A percentile compares a stretch with the other conserved stretches of the same genome.
phyloP scores from a whole-genome alignment of 2,329 filamentous ascomycete genomes.

The Alternaria triticina region DNA sequence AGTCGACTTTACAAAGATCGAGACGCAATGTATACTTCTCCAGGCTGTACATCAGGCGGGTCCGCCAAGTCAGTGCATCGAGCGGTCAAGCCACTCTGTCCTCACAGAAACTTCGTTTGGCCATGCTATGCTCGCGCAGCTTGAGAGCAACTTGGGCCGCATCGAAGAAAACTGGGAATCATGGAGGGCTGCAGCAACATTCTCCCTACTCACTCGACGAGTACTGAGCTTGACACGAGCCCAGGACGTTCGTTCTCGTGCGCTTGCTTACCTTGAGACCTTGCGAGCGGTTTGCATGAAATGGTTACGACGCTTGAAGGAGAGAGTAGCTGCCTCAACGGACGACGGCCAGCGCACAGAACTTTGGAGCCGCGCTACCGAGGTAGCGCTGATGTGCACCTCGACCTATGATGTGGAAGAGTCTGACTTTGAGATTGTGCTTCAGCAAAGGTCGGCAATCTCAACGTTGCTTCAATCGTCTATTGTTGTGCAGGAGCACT shows the following conservation, averaged over 20 bases:
- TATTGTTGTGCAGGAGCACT: conserved; percentile 29
- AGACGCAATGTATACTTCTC: conserved; percentile 56
- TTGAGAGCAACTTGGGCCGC: conserved; percentile 17
- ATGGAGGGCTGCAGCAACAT: conserved; percentile 48
- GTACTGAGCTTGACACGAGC: conserved; percentile 51
- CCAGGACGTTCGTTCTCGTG: conserved; percentile 21
- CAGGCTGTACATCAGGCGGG: conserved; percentile 61
- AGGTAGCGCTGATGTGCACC: conserved; percentile 53
- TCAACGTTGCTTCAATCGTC: conserved; percentile 28
- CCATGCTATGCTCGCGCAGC: conserved; percentile 16
- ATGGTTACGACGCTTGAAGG: conserved; percentile 51
- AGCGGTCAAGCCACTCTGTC: conserved; percentile 47
- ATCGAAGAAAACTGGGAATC: conserved; percentile 46
- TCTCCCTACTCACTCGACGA: conserved; percentile 52
- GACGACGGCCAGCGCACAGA: conserved; percentile 36
- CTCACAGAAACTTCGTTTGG: conserved; percentile 47
- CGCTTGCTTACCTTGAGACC: conserved; percentile 41
- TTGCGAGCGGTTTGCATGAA: conserved; percentile 45
- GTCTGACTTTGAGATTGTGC: conserved; percentile 29
- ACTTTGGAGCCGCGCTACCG: conserved; percentile 45
- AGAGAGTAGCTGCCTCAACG: conserved; percentile 25
- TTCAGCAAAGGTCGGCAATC: conserved; percentile 27
- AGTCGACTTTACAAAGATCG: conserved; percentile 52
- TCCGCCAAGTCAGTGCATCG: conserved; percentile 21
- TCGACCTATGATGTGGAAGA: conserved; percentile 56